These are phyloP conservation scores for Sarcomyxa edulis DNA, from an alignment of 768 basidiomycete genomes.

Conservation along the genomic window DNA sequence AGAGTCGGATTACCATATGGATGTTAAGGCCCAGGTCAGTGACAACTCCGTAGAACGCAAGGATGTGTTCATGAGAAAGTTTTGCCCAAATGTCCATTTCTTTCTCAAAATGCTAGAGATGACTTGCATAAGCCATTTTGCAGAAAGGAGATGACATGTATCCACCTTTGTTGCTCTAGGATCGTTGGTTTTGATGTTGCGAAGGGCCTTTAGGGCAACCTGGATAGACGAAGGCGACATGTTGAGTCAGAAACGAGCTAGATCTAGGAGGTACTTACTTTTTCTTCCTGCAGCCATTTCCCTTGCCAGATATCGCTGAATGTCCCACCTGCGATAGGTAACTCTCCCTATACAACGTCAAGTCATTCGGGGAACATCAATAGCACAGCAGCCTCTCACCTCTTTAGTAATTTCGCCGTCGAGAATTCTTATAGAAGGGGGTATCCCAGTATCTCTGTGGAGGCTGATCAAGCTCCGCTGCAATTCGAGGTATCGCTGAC, in stretches of 20 bases:
- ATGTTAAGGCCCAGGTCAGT: slow-evolving; percentile 46
- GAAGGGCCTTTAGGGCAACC: slow-evolving; percentile 56
- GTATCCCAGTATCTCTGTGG: slow-evolving; percentile 45
- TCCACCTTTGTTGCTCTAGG: slow-evolving; percentile 36
- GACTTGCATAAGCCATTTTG: not conserved
- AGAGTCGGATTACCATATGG: slow-evolving; percentile 34
- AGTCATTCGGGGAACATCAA: too few relatives aligned
- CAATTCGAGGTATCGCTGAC: slow-evolving; percentile 33
- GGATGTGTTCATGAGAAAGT: slow-evolving; percentile 44
- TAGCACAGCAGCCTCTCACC: too few relatives aligned
- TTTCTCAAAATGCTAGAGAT: slow-evolving; percentile 45
- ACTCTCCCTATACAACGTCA: too few relatives aligned
- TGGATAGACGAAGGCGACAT: slow-evolving; percentile 15
- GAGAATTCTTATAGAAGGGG: slow-evolving; percentile 46
- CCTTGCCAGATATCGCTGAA: slow-evolving; percentile 55
- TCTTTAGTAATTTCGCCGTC: slow-evolving; percentile 43
- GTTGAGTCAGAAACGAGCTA: not conserved
- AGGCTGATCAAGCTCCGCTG: slow-evolving; percentile 42
- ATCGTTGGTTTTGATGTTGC: slow-evolving; percentile 39
- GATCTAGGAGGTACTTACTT: slow-evolving; percentile 25
- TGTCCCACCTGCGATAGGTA: slow-evolving; percentile 43
- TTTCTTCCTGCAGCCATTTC: slow-evolving; percentile 48
- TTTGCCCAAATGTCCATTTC: slow-evolving; percentile 52
- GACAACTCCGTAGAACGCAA: slow-evolving; percentile 53
- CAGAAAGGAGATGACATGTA: slow-evolving; percentile 4